Percentiles rank a stretch among this genome's conserved stretches.
Conservation (phyloP, 148 eudicot genomes). For the Suaeda aralocaspica region DNA sequence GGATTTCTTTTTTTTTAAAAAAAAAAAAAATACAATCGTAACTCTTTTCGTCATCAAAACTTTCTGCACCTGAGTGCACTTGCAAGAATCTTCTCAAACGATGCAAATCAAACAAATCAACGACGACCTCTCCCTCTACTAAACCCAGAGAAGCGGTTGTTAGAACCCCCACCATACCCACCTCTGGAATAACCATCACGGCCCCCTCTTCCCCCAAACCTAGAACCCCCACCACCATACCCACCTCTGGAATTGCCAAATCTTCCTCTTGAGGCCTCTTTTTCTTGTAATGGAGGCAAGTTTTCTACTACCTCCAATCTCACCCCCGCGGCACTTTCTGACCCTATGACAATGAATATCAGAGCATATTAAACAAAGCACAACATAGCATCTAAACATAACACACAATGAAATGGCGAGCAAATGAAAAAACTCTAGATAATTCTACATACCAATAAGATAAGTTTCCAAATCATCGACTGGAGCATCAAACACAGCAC, state of each 20-base stretch:
- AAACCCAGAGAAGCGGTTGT: slow-evolving; percentile 38
- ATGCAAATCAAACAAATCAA: background rate
- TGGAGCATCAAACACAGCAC: slow-evolving; percentile 80
- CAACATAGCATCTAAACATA: background rate
- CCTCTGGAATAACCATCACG: slow-evolving; percentile 40
- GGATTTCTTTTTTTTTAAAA: background rate
- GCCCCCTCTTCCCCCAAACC: slow-evolving; percentile 53
- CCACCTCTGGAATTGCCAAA: slow-evolving; percentile 44
- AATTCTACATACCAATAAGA: slow-evolving; percentile 47
- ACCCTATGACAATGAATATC: slow-evolving; percentile 34
- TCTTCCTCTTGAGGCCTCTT: slow-evolving; percentile 49
- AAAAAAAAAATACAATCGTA: background rate
- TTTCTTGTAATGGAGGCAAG: slow-evolving; percentile 68
- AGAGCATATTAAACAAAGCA: background rate
- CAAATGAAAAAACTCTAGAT: background rate
- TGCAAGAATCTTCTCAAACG: background rate
- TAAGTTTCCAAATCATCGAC: slow-evolving; percentile 54
- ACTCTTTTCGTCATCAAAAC: slow-evolving; percentile 21
- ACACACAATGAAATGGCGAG: no score
- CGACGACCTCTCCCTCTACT: slow-evolving; percentile 46
- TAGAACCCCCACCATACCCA: slow-evolving; percentile 32
- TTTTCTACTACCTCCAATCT: slow-evolving; percentile 62
- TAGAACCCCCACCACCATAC: slow-evolving; percentile 34
- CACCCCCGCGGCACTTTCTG: slow-evolving; percentile 61
- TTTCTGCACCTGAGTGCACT: slow-evolving; percentile 17